phyloP scores from a whole-genome alignment of 768 basidiomycete species.

The Termitomyces eurrhizus region DNA sequence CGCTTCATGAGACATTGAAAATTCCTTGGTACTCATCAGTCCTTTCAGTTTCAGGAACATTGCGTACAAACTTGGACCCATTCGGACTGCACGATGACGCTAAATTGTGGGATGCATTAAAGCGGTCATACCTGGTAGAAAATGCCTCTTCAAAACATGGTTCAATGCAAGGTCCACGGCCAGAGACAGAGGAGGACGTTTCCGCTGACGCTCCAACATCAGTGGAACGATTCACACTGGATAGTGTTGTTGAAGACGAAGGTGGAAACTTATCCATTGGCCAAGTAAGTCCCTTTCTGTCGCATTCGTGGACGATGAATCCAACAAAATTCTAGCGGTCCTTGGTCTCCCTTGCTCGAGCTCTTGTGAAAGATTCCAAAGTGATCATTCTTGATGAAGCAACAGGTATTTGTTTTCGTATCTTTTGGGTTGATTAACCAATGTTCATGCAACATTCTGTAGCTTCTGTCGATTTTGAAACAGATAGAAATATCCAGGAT shows the following conservation, averaged over 20 bases:
- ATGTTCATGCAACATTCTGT: constrained; percentile 1
- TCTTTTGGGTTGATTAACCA: background rate
- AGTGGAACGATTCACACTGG: constrained; percentile 73
- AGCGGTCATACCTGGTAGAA: constrained; percentile 80
- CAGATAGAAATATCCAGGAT: constrained; percentile 86
- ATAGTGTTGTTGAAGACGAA: constrained; percentile 82
- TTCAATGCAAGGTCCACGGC: constrained; percentile 23
- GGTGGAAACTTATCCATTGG: constrained; percentile 82
- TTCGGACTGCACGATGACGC: constrained; percentile 80
- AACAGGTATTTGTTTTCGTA: constrained; percentile 39
- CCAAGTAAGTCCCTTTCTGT: constrained; percentile 30
- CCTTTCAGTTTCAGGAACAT: constrained; percentile 61
- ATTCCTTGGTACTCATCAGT: constrained; percentile 9
- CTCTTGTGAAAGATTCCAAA: constrained; percentile 80
- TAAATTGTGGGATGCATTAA: constrained; percentile 83
- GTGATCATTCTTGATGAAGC: constrained; percentile 91
- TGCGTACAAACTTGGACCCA: constrained; percentile 88
- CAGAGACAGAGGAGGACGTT: constrained; percentile 26
- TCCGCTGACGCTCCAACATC: constrained; percentile 40
- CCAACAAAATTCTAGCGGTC: constrained; percentile 49
- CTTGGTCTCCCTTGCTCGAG: constrained; percentile 83
- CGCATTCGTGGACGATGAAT: background rate
- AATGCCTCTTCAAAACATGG: constrained; percentile 26
- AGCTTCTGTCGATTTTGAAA: constrained; percentile 89
- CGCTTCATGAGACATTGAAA: background rate